Evolutionary conservation across 768 basidiomycete species (phyloP), one percentile per base, ranked within the genome.

Genomic region (Suillus brevipes): DNA sequence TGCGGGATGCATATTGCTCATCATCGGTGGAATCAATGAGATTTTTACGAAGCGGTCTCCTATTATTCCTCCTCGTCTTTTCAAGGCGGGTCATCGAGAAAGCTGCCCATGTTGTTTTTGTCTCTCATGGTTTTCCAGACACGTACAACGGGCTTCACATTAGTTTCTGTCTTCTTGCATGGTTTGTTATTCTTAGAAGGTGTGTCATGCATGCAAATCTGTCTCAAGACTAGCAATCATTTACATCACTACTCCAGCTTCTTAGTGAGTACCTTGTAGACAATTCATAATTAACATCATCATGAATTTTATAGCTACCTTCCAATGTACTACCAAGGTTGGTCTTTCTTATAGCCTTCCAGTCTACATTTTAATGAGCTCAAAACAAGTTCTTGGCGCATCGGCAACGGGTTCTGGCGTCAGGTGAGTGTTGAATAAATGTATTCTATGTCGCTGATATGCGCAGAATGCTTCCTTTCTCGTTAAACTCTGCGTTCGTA

Each of bases 261-360:
- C 62, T 72, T 78, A 72, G 74, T 76, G 57, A 14, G 73, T 64
- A 13, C 14, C 6, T 61, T 65, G 8, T 61, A 12, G 62, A 40
- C 4, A 1, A 9, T 2, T 52, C 14, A 42, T 45, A 20, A 9
- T 13, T 31, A 37, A 1, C 31, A 14, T 56, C 61, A 42, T 73
- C 36, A 76, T 45, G 6, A 12, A 6, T 34, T 12, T 60, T 16
- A 45, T 34, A 76, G 74, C 62, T 81, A 82, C 60, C 60, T 81
- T 42, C 81, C 81, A 5, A 67, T 81, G 60, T 81, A 80, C 65
- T 82, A 77, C 61, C 81, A 81, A 67, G 75, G 74, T 38, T 64
- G 40, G 59, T 28, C 63, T 23, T 25, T 0, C n/a, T 31, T 23
- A 14, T 12, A 38, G 34, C n/a, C 20, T 18, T 40, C 1, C 4